Evolutionary conservation across 1,284 basidiomycete species (phyloP).

Genomic region (Tylopilus sp.): DNA sequence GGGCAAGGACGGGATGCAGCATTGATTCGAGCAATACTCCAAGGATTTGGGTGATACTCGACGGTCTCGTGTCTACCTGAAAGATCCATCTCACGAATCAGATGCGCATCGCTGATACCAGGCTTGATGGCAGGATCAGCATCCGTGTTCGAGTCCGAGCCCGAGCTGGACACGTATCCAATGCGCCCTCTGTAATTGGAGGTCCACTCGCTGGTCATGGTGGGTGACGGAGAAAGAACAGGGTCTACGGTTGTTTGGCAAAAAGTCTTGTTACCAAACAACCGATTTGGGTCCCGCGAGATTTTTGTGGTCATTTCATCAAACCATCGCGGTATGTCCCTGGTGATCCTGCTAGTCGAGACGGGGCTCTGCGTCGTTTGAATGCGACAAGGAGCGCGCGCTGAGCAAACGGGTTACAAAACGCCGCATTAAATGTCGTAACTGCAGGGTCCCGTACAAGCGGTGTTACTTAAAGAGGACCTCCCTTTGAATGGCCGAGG

Average conservation of each 20-base stretch:
- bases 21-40: conserved; percentile 76
- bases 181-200: conserved; percentile 42
- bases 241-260: conserved; percentile 28
- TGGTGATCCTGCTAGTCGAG: no score
- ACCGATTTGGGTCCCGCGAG: no score
- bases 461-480: conserved; percentile 20
- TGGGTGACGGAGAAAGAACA: conserved; percentile 2
- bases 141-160: conserved; percentile 25
- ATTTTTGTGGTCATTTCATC: no score
- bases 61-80: conserved; percentile 63
- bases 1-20: conserved; percentile 56
- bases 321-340: no score
- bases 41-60: conserved; percentile 71
- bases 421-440: no score
- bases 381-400: no score
- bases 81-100: conserved; percentile 64
- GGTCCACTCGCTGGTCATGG: conserved; percentile 31
- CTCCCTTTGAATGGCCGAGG: neutral
- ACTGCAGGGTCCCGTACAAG: conserved; percentile 18
- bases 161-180: conserved; percentile 32
- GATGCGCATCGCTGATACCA: conserved; percentile 38
- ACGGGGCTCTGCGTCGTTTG: no score
- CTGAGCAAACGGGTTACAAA: neutral
- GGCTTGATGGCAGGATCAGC: conserved; percentile 15
- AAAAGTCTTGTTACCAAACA: conserved; percentile 28